Evolutionary conservation across 2,329 filamentous ascomycete genomes (phyloP), one percentile per base, ranked within the genome.

Genomic region (Fusarium haematococcum): DNA sequence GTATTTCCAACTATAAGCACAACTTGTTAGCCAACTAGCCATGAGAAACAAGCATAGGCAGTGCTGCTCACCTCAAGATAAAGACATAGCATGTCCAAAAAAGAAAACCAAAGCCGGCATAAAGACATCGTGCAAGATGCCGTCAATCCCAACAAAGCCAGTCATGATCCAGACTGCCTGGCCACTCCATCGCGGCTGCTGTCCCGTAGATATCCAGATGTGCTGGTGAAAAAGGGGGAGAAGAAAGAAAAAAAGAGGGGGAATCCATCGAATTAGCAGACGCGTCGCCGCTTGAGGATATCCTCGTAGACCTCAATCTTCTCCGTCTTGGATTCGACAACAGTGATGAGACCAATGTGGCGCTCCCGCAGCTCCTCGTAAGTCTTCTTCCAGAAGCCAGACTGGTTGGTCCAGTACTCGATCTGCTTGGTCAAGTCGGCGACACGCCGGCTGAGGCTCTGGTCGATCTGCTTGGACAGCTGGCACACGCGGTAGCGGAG

Each of bases 221-320:
- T 18, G 54, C 16, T 20, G 20, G 20, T 56, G 23, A 3, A 63
- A 64, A 69, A 5, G 43, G 18, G 11, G n/a, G 56, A 57, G 41
- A 13, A 39, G 18, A 35, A 16, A 13, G 20, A 20, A 45, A 23
- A 50, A 45, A 23, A 50, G 48, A 54, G 23, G 18, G 30, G 20
- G 37, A 2, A 20, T 6, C 33, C 25, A 23, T 37, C 3, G 27
- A 43, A 62, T 73, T 63, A 83, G 25, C 80, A 75, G 23, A 82
- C 76, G 18, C 80, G 75, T 16, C 78, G 74, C n/a, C 81, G 70
- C 61, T 75, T 78, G 20, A 84, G 45, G 5, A 83, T 78, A 35
- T 84, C 81, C 50, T 84, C 81, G 30, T 83, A 83, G 3, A 75
- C 75, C 39, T 74, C 74, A 65, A 82, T 76, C 79, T 83, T 83